These are phyloP conservation scores for Magnusiomyces suaveolens DNA, from an alignment of 1,139 yeast species.

Conservation along the genomic window DNA sequence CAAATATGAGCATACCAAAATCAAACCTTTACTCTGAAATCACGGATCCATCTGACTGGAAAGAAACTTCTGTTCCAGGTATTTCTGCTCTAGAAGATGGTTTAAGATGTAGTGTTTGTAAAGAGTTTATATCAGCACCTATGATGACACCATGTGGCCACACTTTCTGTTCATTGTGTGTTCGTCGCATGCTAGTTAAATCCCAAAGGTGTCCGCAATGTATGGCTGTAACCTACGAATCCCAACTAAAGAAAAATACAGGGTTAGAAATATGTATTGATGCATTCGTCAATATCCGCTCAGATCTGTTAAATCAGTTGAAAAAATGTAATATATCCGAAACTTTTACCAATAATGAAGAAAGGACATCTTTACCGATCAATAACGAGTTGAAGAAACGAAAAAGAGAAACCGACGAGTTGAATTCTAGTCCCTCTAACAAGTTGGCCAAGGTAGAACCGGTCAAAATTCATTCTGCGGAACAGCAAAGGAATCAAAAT, in stretches of 20 bases:
- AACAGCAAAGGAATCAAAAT: too few relatives aligned
- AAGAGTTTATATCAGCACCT: slow-evolving; percentile 74
- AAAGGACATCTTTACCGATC: neutral
- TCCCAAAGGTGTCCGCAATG: slow-evolving; percentile 74
- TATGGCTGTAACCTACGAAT: slow-evolving; percentile 58
- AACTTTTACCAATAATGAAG: neutral
- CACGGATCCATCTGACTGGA: slow-evolving; percentile 70
- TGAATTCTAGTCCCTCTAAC: slow-evolving; percentile 1
- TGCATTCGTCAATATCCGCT: slow-evolving; percentile 40
- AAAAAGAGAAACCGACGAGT: slow-evolving; percentile 6
- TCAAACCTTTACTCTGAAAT: slow-evolving; percentile 23
- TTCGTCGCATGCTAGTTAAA: slow-evolving; percentile 55
- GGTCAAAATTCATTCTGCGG: slow-evolving; percentile 6
- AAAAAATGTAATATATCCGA: slow-evolving; percentile 6
- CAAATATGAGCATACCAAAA: neutral
- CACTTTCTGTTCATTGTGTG: slow-evolving; percentile 84
- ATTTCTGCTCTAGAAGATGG: slow-evolving; percentile 57
- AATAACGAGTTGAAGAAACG: neutral
- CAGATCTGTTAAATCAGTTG: slow-evolving; percentile 12
- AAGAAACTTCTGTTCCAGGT: slow-evolving; percentile 42
- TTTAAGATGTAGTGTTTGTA: slow-evolving; percentile 83
- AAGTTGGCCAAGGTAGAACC: neutral
- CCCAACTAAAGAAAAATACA: slow-evolving; percentile 57
- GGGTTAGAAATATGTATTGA: slow-evolving; percentile 64
- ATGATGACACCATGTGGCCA: slow-evolving; percentile 68